Evolutionary conservation across 805 yeast genomes (phyloP), one percentile per base, ranked within the genome.

Genomic region (Starmera pachycereana): DNA sequence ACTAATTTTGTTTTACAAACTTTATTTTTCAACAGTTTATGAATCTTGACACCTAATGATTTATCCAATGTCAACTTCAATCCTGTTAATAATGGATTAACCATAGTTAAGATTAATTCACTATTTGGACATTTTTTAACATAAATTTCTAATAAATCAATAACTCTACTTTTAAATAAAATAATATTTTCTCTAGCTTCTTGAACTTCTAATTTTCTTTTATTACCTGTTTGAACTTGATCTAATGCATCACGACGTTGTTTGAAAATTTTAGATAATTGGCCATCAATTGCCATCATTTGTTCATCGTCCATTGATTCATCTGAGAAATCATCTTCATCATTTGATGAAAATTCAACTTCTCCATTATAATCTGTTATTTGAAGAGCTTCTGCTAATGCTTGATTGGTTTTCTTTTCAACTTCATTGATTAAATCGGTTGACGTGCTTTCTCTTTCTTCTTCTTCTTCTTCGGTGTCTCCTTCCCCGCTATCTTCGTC

Each of bases 261-360:
- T 52, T 81, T 76, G 70, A 90, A 90, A 40, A 90, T 90, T 40
- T 71, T 72, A 0, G 96, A 75, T 28, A 90, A 65, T 44, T 87
- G 92, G 18, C 71, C 83, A 56, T 90, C 97, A 51, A 90, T 73
- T 16, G 89, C 94, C 80, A 88, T 78, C 97, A 90, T 90, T 57
- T 88, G 88, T 51, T 89, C 96, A 59, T 89, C 97, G 44, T 89
- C 95, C 94, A 88, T 85, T 0, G 90, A 78, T 48, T 84, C 95
- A 38, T 79, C 84, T 22, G 74, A 79, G 7, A 74, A 71, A 27
- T 72, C 79, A 27, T 68, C 74, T 5, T 69, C 78, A 14, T 66
- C 74, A 32, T 72, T 78, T 8, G 61, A 61, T 12, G 62, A 66
- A 11, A 64, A 56, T 48, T 47, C 59, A 52, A 61, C 63, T 30